Base-by-base conservation (phyloP, 352 stramenopile genomes). In the Phytopythium sindhum region DNA sequence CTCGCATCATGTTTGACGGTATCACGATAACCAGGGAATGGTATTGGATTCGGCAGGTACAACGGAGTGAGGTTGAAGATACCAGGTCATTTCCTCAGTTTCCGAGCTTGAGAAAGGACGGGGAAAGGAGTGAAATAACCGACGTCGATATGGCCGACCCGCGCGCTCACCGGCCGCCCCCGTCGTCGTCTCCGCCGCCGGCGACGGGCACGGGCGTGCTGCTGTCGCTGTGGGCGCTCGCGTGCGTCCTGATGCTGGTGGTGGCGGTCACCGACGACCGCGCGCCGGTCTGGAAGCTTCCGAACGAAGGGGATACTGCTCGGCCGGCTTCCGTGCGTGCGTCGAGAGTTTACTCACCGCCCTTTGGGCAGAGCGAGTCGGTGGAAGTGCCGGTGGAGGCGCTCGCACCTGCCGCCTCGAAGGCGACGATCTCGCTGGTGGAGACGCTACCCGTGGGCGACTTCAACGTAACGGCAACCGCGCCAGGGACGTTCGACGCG, bases 361-460 rank as follows among this genome's bases (percentile, higher is more conserved):
- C 37, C n/a, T 21, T 37, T 37, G 54, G 23, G 17, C 6, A 17
- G 23, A 33, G 6, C 26, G 24, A 7, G 8, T 4, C n/a, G 35
- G 17, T 42, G 17, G 50, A 19, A 50, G 23, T n/a, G 54, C 28
- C 6, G 33, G 12, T 8, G 9, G 21, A 48, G 19, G 7, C 42
- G 21, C 19, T 10, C 19, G 42, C 44, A 3, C 14, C 11, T 44
- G 14, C 37, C 15, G 37, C 6, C 19, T 29, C 44, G 8, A 51
- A 63, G 14, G 47, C 72, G 50, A 74, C 68, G 21, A 56, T 86
- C 37, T 66, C 74, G 33, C 70, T 93, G 23, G 82, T 91, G 19
- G 84, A 93, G 61, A 81, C 82, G 57, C 69, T 91, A 19, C 84
- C 84, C 2, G 64, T 93, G 44, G 84, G 84, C 51, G 73, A 88